These are phyloP conservation scores for Geosmithia flava DNA, from an alignment of 2,329 filamentous ascomycete genomes.

Conservation along the genomic window DNA sequence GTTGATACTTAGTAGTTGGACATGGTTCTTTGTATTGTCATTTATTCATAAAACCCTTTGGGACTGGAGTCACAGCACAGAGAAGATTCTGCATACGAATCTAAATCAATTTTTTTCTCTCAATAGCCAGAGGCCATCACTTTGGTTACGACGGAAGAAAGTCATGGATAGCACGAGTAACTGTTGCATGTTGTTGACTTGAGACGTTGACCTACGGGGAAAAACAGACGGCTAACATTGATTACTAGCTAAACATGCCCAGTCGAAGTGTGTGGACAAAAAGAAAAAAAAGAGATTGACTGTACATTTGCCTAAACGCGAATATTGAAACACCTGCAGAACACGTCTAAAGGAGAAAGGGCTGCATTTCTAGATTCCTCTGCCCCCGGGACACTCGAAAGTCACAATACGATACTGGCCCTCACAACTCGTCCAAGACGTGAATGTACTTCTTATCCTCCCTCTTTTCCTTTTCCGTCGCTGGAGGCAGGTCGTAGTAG, in stretches of 20 bases:
- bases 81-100: background rate
- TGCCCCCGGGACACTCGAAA: background rate
- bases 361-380: background rate
- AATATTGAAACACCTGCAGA: background rate
- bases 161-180: background rate
- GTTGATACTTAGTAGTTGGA: too few relatives aligned
- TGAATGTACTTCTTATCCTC: constrained; percentile 97
- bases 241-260: background rate
- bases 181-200: background rate
- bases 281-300: background rate
- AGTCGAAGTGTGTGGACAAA: background rate
- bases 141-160: background rate
- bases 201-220: background rate
- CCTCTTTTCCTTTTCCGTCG: constrained; percentile 85
- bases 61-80: background rate
- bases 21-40: background rate
- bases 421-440: constrained; percentile 76
- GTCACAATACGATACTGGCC: background rate
- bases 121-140: background rate
- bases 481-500: constrained; percentile 87
- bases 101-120: background rate
- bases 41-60: background rate
- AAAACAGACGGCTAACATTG: background rate
- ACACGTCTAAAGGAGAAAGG: background rate
- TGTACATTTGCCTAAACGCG: constrained; percentile 2